Conservation (phyloP, 495 filamentous ascomycete species). For the Viridothelium virens region DNA sequence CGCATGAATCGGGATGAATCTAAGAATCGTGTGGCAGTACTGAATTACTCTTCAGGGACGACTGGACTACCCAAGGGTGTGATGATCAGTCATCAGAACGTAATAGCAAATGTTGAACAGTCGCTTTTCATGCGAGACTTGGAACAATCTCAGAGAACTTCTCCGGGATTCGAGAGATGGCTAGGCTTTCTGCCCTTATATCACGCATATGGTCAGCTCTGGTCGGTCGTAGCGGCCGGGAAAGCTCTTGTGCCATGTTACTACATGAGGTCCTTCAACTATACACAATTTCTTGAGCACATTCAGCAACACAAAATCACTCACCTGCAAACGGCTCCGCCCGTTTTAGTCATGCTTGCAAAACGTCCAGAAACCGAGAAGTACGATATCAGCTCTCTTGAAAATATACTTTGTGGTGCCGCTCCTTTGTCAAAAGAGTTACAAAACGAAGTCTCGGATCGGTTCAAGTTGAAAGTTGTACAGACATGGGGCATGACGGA, state of each 20-base stretch:
- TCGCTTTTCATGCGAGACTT: slow-evolving; percentile 35
- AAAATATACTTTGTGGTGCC: slow-evolving; percentile 37
- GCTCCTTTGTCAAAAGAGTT: slow-evolving; percentile 36
- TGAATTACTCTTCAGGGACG: slow-evolving; percentile 45
- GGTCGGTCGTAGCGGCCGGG: slow-evolving; percentile 32
- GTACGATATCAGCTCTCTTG: slow-evolving; percentile 33
- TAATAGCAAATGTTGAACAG: slow-evolving; percentile 37
- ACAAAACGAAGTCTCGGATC: slow-evolving; percentile 35
- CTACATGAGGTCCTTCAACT: slow-evolving; percentile 35
- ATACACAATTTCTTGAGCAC: slow-evolving; percentile 26
- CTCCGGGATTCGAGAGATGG: slow-evolving; percentile 31
- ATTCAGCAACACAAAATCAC: slow-evolving; percentile 34
- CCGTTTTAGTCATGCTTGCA: slow-evolving; percentile 37
- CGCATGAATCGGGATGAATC: slow-evolving; percentile 33
- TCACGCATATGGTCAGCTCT: slow-evolving; percentile 43
- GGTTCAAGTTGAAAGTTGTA: slow-evolving; percentile 29
- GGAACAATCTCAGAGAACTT: slow-evolving; percentile 22
- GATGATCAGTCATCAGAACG: slow-evolving; percentile 37
- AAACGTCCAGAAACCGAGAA: slow-evolving; percentile 34
- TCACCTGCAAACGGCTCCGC: slow-evolving; percentile 36
- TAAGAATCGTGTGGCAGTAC: slow-evolving; percentile 35
- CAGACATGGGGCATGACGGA: slow-evolving; percentile 40
- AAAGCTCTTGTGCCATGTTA: slow-evolving; percentile 29
- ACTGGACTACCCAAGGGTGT: slow-evolving; percentile 40
- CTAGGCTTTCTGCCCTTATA: slow-evolving; percentile 40